These are phyloP conservation scores for Parafenestella ontariensis DNA, from an alignment of 2,329 filamentous ascomycete genomes.

Conservation along the genomic window DNA sequence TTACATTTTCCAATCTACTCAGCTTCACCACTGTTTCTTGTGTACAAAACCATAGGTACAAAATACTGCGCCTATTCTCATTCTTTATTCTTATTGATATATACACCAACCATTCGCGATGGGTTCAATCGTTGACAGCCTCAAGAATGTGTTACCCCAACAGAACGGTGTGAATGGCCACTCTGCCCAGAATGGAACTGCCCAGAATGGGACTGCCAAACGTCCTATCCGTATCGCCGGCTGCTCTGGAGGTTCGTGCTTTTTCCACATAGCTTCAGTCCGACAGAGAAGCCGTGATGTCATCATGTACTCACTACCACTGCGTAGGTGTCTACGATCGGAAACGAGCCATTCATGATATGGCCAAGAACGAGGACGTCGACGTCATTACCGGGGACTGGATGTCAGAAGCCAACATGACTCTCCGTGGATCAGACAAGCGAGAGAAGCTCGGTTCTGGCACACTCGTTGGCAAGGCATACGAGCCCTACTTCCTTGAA, in stretches of 20 bases:
- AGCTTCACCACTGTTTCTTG: background rate
- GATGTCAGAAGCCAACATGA: conserved; percentile 28
- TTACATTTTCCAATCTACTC: background rate
- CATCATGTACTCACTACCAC: background rate
- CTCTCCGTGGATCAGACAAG: conserved; percentile 27
- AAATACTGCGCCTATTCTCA: background rate
- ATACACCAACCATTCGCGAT: background rate
- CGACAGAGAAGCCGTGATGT: background rate
- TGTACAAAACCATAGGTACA: background rate
- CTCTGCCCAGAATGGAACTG: background rate
- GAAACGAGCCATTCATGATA: conserved; percentile 32
- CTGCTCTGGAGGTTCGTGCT: conserved; percentile 24
- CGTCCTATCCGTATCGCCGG: conserved; percentile 28
- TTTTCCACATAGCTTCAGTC: background rate
- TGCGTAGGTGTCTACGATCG: conserved; percentile 24
- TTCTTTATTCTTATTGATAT: background rate
- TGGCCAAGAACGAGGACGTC: conserved; percentile 8
- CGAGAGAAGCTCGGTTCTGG: conserved; percentile 24
- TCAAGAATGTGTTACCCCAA: background rate
- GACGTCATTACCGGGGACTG: background rate
- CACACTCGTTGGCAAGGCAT: conserved; percentile 27
- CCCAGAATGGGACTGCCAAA: conserved; percentile 18
- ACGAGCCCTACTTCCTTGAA: conserved; percentile 29
- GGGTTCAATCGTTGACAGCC: background rate
- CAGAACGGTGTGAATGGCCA: background rate